Percentiles rank a stretch among this genome's conserved stretches.
phyloP scores from a whole-genome alignment of 148 eudicot species.

The Pouteria glomerata region DNA sequence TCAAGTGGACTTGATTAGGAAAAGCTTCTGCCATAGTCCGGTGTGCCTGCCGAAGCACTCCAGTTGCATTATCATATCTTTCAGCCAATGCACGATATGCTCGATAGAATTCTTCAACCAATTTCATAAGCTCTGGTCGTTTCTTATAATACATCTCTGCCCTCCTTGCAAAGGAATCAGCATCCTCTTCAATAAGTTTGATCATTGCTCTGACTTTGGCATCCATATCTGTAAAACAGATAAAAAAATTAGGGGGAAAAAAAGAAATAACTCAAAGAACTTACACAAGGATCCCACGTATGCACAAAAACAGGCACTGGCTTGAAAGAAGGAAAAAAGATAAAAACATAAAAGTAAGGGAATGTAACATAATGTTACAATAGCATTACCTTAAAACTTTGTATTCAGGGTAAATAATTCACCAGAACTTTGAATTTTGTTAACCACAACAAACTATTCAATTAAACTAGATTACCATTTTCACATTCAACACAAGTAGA shows the following conservation, averaged over 20 bases:
- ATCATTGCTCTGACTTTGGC: slow-evolving; percentile 58
- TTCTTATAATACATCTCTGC: slow-evolving; percentile 81
- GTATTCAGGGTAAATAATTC: background rate
- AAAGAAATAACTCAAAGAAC: background rate
- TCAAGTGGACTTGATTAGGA: slow-evolving; percentile 61
- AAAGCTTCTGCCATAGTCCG: slow-evolving; percentile 80
- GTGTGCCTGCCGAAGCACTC: slow-evolving; percentile 86
- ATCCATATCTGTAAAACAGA: slow-evolving; percentile 44
- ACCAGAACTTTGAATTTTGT: background rate
- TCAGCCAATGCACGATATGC: slow-evolving; percentile 81
- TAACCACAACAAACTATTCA: background rate
- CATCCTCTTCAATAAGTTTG: slow-evolving; percentile 72
- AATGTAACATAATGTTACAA: background rate
- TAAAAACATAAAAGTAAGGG: background rate
- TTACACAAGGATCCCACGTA: background rate
- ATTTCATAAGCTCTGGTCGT: slow-evolving; percentile 66
- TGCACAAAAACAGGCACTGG: background rate
- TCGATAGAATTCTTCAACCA: slow-evolving; percentile 75
- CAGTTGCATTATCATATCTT: slow-evolving; percentile 60
- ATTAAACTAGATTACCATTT: background rate
- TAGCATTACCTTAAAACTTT: background rate
- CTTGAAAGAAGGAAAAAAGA: background rate
- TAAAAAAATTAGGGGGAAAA: background rate
- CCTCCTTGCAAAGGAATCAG: slow-evolving; percentile 73
- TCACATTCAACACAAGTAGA: background rate